A percentile compares a stretch with the other conserved stretches of the same genome.
Evolutionary conservation across 2,329 filamentous ascomycete genomes (phyloP).

Genomic region (Calonectria pteridis): DNA sequence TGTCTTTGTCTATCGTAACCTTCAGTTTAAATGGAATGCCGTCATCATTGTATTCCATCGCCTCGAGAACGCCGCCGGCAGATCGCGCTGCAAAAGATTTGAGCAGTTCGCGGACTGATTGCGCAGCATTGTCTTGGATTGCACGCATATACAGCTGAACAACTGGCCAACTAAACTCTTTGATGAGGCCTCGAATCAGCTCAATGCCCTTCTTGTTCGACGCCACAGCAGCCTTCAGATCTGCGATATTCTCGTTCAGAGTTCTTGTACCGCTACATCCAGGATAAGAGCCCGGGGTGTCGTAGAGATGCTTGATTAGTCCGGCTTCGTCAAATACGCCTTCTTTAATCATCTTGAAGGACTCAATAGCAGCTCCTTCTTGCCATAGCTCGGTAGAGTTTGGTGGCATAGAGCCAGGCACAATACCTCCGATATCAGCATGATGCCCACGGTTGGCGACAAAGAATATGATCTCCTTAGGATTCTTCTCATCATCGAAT

Average conservation of each 20-base stretch:
- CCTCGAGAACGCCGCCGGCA: constrained; percentile 76
- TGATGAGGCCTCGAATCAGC: constrained; percentile 79
- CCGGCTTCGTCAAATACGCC: constrained; percentile 58
- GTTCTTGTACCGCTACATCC: constrained; percentile 72
- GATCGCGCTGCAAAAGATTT: constrained; percentile 79
- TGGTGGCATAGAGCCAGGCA: constrained; percentile 82
- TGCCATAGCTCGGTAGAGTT: constrained; percentile 71
- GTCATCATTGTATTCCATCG: constrained; percentile 88
- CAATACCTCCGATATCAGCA: constrained; percentile 66
- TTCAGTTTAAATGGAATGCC: constrained; percentile 82
- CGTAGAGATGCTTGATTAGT: constrained; percentile 69
- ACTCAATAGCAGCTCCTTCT: constrained; percentile 69
- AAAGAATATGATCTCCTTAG: constrained; percentile 49
- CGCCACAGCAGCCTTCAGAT: constrained; percentile 87
- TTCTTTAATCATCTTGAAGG: constrained; percentile 45
- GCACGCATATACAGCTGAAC: constrained; percentile 88
- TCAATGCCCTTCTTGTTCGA: constrained; percentile 88
- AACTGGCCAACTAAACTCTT: constrained; percentile 81
- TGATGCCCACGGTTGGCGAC: constrained; percentile 50
- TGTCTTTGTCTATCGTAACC: constrained; percentile 79
- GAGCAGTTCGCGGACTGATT: constrained; percentile 79
- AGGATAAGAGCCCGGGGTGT: constrained; percentile 36
- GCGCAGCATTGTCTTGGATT: constrained; percentile 85
- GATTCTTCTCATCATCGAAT: constrained; percentile 46
- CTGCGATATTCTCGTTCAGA: constrained; percentile 85